These are phyloP conservation scores for Wickerhamiella kazuoi DNA, from an alignment of 805 yeast species.

Conservation along the genomic window DNA sequence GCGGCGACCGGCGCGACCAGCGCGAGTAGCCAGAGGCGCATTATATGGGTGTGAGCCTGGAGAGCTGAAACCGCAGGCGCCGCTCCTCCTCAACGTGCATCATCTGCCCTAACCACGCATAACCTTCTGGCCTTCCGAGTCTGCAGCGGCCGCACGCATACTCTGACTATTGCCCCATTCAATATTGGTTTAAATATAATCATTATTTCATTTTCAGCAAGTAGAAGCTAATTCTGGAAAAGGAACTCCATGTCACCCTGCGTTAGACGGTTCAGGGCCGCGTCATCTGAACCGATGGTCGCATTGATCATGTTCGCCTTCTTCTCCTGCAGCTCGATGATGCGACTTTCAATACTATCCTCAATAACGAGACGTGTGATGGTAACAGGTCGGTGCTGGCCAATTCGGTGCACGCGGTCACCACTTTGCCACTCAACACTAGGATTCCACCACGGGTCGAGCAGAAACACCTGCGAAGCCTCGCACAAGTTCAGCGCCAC, in stretches of 20 bases:
- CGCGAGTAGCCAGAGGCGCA: conserved; percentile 3
- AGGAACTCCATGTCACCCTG: conserved; percentile 91
- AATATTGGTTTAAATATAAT: no score
- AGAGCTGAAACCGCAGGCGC: no score
- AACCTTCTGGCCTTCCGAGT: no score
- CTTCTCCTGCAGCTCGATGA: conserved; percentile 88
- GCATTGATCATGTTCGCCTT: conserved; percentile 98
- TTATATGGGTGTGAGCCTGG: no score
- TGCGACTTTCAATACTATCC: conserved; percentile 91
- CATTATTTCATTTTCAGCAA: background rate
- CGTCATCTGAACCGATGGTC: conserved; percentile 81
- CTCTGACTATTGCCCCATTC: no score
- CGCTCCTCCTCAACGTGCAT: no score
- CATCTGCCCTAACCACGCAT: no score
- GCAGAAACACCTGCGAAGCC: conserved; percentile 85
- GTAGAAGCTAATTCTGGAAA: conserved; percentile 46
- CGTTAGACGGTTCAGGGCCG: conserved; percentile 72
- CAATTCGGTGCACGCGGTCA: conserved; percentile 95
- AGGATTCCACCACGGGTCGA: conserved; percentile 99
- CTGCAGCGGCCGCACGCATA: no score
- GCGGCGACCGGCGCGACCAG: conserved; percentile 11
- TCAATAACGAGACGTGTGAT: conserved; percentile 87
- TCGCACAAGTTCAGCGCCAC: conserved; percentile 93
- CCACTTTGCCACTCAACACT: conserved; percentile 97
- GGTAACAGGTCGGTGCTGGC: conserved; percentile 85